Conservation (phyloP, 2,329 filamentous ascomycete genomes). For the Microcyclospora tardicrescens region DNA sequence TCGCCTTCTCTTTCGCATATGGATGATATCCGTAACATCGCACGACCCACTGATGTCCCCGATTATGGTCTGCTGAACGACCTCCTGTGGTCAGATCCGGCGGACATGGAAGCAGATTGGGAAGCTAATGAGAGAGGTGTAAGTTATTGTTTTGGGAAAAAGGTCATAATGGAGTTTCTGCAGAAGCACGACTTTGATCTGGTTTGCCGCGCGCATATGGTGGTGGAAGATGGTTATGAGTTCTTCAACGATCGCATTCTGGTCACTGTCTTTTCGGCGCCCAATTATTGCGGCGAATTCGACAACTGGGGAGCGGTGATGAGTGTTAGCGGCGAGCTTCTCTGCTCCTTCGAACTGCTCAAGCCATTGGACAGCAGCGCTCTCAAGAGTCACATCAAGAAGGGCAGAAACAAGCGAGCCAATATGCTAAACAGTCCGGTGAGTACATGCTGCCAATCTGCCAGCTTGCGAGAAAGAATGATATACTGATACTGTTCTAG, state of each 20-base stretch:
- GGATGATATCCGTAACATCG: slow-evolving; percentile 96
- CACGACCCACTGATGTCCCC: slow-evolving; percentile 88
- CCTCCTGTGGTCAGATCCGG: slow-evolving; percentile 91
- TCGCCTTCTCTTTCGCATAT: slow-evolving; percentile 89
- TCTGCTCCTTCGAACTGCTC: slow-evolving; percentile 93
- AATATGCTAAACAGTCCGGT: slow-evolving; percentile 94
- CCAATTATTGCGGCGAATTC: slow-evolving; percentile 97
- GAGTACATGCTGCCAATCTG: slow-evolving; percentile 33
- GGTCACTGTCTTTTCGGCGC: slow-evolving; percentile 94
- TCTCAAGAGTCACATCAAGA: slow-evolving; percentile 97
- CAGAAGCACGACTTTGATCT: slow-evolving; percentile 92
- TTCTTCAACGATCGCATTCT: slow-evolving; percentile 93
- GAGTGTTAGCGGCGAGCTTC: slow-evolving; percentile 84
- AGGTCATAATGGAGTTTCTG: slow-evolving; percentile 93
- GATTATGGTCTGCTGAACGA: slow-evolving; percentile 95
- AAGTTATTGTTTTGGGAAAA: slow-evolving; percentile 96
- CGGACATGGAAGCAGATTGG: slow-evolving; percentile 93
- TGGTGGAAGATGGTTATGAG: slow-evolving; percentile 97
- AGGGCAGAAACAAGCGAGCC: slow-evolving; percentile 85
- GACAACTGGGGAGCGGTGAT: slow-evolving; percentile 99
- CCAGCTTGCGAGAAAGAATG: background rate
- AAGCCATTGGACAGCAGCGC: slow-evolving; percentile 94
- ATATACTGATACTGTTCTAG: slow-evolving; percentile 21
- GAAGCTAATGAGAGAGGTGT: slow-evolving; percentile 94
- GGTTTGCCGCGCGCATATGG: slow-evolving; percentile 96